Evolutionary conservation across 2,329 filamentous ascomycete genomes (phyloP).

Genomic region (Ophiostoma sp.): DNA sequence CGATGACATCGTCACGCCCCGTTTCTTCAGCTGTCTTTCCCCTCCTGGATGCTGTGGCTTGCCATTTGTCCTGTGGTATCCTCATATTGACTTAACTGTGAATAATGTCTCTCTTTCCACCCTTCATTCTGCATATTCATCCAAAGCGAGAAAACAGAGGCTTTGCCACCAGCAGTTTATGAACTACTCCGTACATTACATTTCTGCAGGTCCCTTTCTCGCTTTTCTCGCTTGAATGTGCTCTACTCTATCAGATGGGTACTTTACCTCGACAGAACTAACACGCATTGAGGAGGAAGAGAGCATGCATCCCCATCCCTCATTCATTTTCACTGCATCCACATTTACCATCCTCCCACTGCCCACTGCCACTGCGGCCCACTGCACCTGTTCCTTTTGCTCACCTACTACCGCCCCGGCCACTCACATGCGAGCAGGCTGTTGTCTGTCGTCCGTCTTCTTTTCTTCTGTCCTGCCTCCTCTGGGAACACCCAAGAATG

Average conservation of each 20-base stretch:
- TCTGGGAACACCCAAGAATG: background rate
- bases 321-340: background rate
- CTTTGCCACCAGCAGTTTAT: background rate
- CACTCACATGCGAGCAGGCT: background rate
- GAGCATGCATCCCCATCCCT: background rate
- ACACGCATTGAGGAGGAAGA: slow-evolving; percentile 2
- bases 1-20: background rate
- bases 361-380: background rate
- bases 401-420: background rate
- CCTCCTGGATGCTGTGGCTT: background rate
- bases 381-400: background rate
- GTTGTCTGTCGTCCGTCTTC: background rate
- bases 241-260: background rate
- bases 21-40: background rate
- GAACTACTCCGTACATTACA: background rate
- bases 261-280: background rate
- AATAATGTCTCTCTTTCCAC: background rate
- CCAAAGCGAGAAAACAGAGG: background rate
- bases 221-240: background rate
- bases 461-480: background rate
- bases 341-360: background rate
- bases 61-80: background rate
- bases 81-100: background rate
- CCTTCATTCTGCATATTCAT: background rate
- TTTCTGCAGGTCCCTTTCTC: background rate